These are phyloP conservation scores for Carpinus fangiana DNA, from an alignment of 306 rosid genomes.

Conservation along the genomic window DNA sequence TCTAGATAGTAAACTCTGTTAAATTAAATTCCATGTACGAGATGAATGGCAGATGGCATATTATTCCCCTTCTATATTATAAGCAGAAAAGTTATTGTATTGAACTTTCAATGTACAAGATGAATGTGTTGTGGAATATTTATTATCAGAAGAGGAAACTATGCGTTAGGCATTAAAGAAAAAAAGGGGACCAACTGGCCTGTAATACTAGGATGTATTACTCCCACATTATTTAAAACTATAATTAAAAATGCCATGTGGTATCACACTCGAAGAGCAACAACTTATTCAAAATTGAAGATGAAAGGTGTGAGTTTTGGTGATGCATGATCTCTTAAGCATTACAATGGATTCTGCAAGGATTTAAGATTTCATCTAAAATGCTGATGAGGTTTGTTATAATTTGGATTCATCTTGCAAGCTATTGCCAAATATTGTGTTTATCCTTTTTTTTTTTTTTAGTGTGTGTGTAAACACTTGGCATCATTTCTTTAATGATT, in stretches of 20 bases:
- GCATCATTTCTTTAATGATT: background rate
- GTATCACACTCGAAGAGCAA: background rate
- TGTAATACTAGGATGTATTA: background rate
- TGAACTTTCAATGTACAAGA: background rate
- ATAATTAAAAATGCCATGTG: background rate
- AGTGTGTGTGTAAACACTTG: background rate
- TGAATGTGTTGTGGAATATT: background rate
- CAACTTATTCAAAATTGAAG: background rate
- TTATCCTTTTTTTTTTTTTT: background rate
- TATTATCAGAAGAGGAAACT: background rate
- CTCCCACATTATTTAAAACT: background rate
- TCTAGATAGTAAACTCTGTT: background rate
- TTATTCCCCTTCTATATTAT: background rate
- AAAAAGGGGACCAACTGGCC: slow-evolving; percentile 2
- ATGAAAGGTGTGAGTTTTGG: background rate
- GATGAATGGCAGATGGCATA: background rate
- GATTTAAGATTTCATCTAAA: slow-evolving; percentile 5
- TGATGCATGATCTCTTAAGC: background rate
- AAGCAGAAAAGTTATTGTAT: background rate
- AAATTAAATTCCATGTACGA: background rate
- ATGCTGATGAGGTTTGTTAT: background rate
- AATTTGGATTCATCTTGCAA: background rate
- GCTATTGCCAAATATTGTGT: background rate
- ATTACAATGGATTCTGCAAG: background rate
- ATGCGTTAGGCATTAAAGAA: background rate